Evolutionary conservation across 2,329 filamentous ascomycete genomes (phyloP).

Genomic region (Xylaria polymorpha): DNA sequence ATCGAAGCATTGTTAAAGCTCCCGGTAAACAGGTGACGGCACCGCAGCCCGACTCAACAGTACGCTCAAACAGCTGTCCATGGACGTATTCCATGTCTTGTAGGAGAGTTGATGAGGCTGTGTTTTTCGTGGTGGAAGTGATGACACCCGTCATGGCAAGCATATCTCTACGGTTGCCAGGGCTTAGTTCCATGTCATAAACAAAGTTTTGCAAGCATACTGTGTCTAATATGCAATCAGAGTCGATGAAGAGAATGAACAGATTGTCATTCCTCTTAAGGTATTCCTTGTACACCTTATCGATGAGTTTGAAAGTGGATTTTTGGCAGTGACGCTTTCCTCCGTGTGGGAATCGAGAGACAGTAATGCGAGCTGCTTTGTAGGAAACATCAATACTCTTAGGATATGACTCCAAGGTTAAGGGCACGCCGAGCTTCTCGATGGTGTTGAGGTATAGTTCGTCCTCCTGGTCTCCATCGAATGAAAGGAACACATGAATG

Average conservation of each 20-base stretch:
- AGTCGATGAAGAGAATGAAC: constrained; percentile 97
- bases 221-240: constrained; percentile 91
- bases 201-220: constrained; percentile 97
- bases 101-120: constrained; percentile 89
- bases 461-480: constrained; percentile 90
- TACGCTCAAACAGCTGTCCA: constrained; percentile 94
- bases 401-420: constrained; percentile 81
- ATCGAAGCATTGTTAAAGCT: constrained; percentile 93
- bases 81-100: constrained; percentile 99
- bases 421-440: constrained; percentile 82
- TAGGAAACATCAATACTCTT: constrained; percentile 92
- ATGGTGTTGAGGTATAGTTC: constrained; percentile 90
- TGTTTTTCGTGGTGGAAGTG: constrained; percentile 92
- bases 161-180: constrained; percentile 91
- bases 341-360: constrained; percentile 92
- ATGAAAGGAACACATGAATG: constrained; percentile 94
- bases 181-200: constrained; percentile 98
- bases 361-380: constrained; percentile 82
- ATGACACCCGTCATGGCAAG: constrained; percentile 98
- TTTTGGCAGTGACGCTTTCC: constrained; percentile 96
- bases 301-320: constrained; percentile 89
- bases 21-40: constrained; percentile 95
- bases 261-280: constrained; percentile 88
- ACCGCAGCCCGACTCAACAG: constrained; percentile 93
- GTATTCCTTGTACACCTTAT: constrained; percentile 90